Evolutionary conservation across 257 asterid species (phyloP), one percentile per base, ranked within the genome.

Genomic region (Parsonsia alboflavescens): DNA sequence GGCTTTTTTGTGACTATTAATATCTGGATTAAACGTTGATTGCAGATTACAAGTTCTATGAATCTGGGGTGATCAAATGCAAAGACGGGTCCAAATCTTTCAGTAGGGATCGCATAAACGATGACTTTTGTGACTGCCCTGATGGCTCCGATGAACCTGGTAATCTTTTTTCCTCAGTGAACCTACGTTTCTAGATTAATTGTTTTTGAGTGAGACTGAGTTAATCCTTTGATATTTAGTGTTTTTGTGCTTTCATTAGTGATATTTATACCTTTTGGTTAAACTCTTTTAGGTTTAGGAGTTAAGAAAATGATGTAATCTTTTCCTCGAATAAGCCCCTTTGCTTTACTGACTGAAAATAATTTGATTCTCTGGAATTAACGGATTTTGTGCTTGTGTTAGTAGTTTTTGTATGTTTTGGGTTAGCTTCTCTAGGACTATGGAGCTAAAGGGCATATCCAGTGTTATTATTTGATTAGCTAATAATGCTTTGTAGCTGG

Each of bases 61-160:
- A 70, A 9, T 76, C 84, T 61, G 93, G 86, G 73, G 79, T 85
- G 80, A 90, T 92, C 75, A 84, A 78, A 59, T 94, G 99, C 85
- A 94, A 84, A 84, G 97, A 94, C 70, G 96, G 97, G 30, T 88
- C 97, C 13, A 87, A 88, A 58, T 83, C 83, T 65, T 94, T 94
- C 83, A 77, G 88, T 72, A 90, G 81, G 80, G 88, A 90, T 53
- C 93, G 92, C 16, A 86, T 90, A 69, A 94, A 94, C 70, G 99
- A 94, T 72, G 73, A 90, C 79, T 94, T 88, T 77, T 94, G 97
- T 41, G 99, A 94, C 77, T 94, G 99, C 77, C 76, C 81, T 6
- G 99, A 90, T 71, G 99, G 98, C 76, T 85, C 97, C 11, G 99
- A 92, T 80, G 98, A 94, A 72, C 99, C 98, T 2, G 98, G 98